Conservation (phyloP, 257 asterid genomes). For the Scutellaria barbata region DNA sequence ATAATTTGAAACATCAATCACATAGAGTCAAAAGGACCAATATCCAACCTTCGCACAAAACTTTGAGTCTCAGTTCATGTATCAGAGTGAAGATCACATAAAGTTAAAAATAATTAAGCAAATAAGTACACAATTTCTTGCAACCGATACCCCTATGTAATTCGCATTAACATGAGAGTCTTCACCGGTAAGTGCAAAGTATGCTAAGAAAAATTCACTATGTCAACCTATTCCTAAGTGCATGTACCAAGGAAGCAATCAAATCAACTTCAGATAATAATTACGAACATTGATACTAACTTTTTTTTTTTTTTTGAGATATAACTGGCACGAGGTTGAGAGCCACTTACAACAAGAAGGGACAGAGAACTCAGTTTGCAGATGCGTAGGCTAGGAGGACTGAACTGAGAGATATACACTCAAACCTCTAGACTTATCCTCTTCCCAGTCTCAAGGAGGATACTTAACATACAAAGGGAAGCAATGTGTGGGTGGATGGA, state of each 20-base stretch:
- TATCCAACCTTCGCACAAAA: neutral
- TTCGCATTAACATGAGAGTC: constrained; percentile 8
- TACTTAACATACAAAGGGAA: neutral
- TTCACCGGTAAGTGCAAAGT: neutral
- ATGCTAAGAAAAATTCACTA: neutral
- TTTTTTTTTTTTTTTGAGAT: neutral
- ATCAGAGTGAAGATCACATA: neutral
- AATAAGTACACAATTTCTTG: neutral
- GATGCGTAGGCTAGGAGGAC: constrained; percentile 7
- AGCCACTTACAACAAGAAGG: neutral
- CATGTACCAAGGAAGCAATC: neutral
- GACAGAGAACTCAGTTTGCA: neutral
- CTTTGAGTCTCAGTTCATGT: neutral
- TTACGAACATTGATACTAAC: neutral
- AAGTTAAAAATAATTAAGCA: constrained; percentile 6
- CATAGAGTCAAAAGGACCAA: neutral
- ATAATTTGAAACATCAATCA: neutral
- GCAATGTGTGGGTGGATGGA: neutral
- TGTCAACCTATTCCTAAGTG: neutral
- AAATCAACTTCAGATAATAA: neutral
- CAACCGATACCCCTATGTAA: neutral
- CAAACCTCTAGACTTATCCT: neutral
- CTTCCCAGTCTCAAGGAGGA: neutral
- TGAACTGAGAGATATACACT: neutral
- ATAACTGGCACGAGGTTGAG: neutral